phyloP scores from a whole-genome alignment of 108 stramenopile genomes.

The Mediolabrus comicus region DNA sequence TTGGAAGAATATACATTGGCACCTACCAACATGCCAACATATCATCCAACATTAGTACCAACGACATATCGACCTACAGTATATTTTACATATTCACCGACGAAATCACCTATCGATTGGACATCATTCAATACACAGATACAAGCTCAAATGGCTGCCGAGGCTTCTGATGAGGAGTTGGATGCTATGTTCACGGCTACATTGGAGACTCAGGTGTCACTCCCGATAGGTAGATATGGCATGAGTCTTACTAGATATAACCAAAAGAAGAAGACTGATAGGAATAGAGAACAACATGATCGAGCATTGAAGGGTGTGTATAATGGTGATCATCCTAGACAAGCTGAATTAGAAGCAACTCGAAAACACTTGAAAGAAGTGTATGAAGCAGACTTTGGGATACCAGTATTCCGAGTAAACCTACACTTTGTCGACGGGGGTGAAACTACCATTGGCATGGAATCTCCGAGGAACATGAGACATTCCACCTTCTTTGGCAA shows the following conservation, averaged over 20 bases:
- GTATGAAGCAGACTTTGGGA: not conserved
- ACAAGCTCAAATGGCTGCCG: not conserved
- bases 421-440: not conserved
- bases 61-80: not conserved
- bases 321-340: not conserved
- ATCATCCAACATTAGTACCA: not conserved
- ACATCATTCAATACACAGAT: not conserved
- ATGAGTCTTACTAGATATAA: not conserved
- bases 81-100: not conserved
- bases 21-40: not conserved
- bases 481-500: constrained; percentile 2
- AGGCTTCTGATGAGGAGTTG: not conserved
- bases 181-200: not conserved
- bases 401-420: not conserved
- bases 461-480: not conserved
- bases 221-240: not conserved
- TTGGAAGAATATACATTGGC: not conserved
- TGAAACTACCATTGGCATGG: not conserved
- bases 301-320: not conserved
- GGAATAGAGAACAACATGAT: not conserved
- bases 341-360: not conserved
- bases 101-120: not conserved
- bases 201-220: not conserved
- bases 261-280: not conserved
- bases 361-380: not conserved